These are phyloP conservation scores for Erodium maritimum DNA, from an alignment of 345 rosid species.

Conservation along the genomic window DNA sequence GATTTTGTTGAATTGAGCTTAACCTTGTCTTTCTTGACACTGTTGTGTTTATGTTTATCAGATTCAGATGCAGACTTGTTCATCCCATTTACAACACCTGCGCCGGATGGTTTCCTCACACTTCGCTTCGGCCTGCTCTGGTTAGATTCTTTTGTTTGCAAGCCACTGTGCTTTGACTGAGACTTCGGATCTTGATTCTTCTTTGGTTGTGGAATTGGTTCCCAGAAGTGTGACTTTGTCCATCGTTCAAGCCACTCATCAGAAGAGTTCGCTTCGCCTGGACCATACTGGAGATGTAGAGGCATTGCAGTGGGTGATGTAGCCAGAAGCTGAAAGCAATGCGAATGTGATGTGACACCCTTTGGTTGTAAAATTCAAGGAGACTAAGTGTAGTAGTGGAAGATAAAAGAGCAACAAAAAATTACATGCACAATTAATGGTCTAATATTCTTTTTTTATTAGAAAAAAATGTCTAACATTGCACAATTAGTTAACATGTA, in stretches of 20 bases:
- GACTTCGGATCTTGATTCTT: slow-evolving; percentile 22
- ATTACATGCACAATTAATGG: too few species aligned
- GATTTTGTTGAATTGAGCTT: slow-evolving; percentile 37
- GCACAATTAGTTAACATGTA: too few species aligned
- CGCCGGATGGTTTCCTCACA: slow-evolving; percentile 28
- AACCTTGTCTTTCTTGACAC: slow-evolving; percentile 40
- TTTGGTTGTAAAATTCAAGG: too few species aligned
- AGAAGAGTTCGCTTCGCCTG: slow-evolving; percentile 48
- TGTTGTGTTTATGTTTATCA: slow-evolving; percentile 36
- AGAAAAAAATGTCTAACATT: too few species aligned
- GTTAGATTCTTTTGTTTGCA: slow-evolving; percentile 23
- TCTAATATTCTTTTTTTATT: too few species aligned
- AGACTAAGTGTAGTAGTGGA: too few species aligned
- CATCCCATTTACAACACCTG: slow-evolving; percentile 26
- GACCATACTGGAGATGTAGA: slow-evolving; percentile 34
- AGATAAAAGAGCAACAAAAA: too few species aligned
- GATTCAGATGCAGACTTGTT: slow-evolving; percentile 23
- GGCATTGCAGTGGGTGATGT: slow-evolving; percentile 30
- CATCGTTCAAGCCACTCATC: slow-evolving; percentile 69
- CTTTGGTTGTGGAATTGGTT: slow-evolving; percentile 25
- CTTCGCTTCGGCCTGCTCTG: slow-evolving; percentile 34
- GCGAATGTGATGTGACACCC: slow-evolving; percentile 1
- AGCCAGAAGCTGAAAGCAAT: slow-evolving; percentile 45
- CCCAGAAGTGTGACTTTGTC: slow-evolving; percentile 51
- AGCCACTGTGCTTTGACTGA: slow-evolving; percentile 22